Percentiles rank a stretch among this genome's conserved stretches.
Conservation (phyloP, 164 flowering plant genomes). For the Kalanchoe fedtschenkoi region DNA sequence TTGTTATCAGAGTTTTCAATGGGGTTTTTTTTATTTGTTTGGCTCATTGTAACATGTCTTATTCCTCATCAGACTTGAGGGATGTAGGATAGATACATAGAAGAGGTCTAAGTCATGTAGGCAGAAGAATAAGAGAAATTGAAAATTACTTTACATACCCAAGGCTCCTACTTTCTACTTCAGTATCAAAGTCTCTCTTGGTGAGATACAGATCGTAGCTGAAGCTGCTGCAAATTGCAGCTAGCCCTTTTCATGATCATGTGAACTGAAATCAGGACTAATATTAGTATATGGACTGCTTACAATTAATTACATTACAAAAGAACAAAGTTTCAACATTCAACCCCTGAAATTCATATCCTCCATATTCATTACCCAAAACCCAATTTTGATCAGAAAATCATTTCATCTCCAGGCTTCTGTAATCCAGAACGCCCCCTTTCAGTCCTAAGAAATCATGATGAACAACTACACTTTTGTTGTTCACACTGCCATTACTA, state of each 20-base stretch:
- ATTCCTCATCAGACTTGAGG: not conserved
- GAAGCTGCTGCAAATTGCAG: not conserved
- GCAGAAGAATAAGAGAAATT: not conserved
- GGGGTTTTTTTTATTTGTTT: not conserved
- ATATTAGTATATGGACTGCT: not conserved
- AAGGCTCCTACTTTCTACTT: no score
- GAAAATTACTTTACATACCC: not conserved
- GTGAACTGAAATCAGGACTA: not conserved
- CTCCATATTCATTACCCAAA: no score
- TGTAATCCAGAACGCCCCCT: constrained; percentile 47
- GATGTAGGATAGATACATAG: not conserved
- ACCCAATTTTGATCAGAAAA: no score
- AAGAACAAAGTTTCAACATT: not conserved
- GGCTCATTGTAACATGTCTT: no score
- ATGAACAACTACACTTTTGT: constrained; percentile 10
- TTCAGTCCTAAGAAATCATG: constrained; percentile 63
- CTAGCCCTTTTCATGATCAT: not conserved
- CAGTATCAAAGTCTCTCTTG: no score
- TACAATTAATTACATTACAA: not conserved
- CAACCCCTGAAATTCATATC: not conserved
- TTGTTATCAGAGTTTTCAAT: not conserved
- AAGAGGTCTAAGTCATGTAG: not conserved
- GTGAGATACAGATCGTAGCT: not conserved
- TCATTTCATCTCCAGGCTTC: constrained; percentile 78
- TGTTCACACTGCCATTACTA: constrained; percentile 9